Evolutionary conservation across 148 eudicot genomes (phyloP).

Genomic region (Persicaria tinctoria): DNA sequence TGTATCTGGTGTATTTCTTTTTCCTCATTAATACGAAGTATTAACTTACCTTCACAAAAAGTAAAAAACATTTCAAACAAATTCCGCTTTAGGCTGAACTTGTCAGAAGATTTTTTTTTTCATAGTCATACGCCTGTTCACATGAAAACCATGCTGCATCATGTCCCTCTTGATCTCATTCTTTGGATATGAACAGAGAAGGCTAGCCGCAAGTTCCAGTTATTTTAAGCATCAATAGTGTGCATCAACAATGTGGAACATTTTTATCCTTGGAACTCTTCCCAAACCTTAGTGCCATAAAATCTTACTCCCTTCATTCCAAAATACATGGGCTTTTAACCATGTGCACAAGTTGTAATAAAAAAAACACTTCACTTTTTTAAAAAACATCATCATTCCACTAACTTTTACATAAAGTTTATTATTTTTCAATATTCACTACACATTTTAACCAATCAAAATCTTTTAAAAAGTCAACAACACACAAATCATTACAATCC

Average conservation of each 20-base stretch:
- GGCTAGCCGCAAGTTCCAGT: background rate
- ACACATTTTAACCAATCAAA: too few relatives aligned
- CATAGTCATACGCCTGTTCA: background rate
- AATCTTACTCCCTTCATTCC: background rate
- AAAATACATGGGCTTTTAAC: too few relatives aligned
- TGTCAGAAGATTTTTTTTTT: background rate
- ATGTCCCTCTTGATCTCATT: background rate
- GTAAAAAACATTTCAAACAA: background rate
- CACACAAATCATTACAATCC: too few relatives aligned
- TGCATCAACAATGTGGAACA: background rate
- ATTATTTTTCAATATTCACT: too few relatives aligned
- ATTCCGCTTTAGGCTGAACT: background rate
- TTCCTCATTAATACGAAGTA: too few relatives aligned
- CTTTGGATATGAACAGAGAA: background rate
- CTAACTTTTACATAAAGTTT: too few relatives aligned
- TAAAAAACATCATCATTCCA: too few relatives aligned
- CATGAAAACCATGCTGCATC: background rate
- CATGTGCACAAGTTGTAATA: too few relatives aligned
- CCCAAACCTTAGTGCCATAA: background rate
- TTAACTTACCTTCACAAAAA: too few relatives aligned
- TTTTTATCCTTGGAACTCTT: background rate
- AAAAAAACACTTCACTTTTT: too few relatives aligned
- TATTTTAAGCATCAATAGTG: background rate
- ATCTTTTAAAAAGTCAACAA: too few relatives aligned
- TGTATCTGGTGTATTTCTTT: too few relatives aligned